A percentile compares a stretch with the other conserved stretches of the same genome.
Conservation (phyloP, 2,329 filamentous ascomycete genomes). For the Neurospora crassa region DNA sequence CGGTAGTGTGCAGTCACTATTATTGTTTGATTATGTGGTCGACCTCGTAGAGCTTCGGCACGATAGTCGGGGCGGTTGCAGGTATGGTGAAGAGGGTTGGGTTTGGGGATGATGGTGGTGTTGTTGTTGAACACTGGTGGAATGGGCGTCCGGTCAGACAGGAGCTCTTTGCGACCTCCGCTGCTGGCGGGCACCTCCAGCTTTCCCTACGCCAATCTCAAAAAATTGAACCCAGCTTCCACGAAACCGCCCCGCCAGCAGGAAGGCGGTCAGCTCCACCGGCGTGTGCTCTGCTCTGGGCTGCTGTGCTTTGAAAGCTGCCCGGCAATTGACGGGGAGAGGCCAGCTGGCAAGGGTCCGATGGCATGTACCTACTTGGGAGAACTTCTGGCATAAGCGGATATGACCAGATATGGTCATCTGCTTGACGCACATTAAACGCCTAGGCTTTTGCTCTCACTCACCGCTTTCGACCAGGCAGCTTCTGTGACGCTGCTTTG, state of each 20-base stretch:
- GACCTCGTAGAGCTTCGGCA: constrained; percentile 3
- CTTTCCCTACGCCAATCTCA: constrained; percentile 15
- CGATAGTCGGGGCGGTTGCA: constrained; percentile 3
- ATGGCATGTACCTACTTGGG: neutral
- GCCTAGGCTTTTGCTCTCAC: neutral
- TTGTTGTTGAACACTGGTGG: constrained; percentile 3
- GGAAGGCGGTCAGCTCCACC: neutral
- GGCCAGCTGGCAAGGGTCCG: neutral
- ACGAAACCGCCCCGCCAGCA: neutral
- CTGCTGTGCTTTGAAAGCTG: neutral
- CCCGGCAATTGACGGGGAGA: neutral
- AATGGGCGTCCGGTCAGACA: constrained; percentile 5
- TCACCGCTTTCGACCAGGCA: neutral
- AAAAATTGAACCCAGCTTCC: constrained; percentile 16
- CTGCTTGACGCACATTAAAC: neutral
- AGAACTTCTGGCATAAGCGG: neutral
- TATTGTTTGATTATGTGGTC: constrained; percentile 2
- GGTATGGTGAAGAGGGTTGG: constrained; percentile 3
- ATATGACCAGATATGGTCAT: neutral
- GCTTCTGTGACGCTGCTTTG: neutral
- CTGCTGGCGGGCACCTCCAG: constrained; percentile 12
- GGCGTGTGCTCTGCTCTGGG: neutral
- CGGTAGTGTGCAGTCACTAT: neutral
- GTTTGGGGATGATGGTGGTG: neutral
- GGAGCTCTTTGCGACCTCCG: constrained; percentile 6